Evolutionary conservation across 2,329 filamentous ascomycete species (phyloP), one percentile per base, ranked within the genome.

Genomic region (Coniochaeta prunicola): DNA sequence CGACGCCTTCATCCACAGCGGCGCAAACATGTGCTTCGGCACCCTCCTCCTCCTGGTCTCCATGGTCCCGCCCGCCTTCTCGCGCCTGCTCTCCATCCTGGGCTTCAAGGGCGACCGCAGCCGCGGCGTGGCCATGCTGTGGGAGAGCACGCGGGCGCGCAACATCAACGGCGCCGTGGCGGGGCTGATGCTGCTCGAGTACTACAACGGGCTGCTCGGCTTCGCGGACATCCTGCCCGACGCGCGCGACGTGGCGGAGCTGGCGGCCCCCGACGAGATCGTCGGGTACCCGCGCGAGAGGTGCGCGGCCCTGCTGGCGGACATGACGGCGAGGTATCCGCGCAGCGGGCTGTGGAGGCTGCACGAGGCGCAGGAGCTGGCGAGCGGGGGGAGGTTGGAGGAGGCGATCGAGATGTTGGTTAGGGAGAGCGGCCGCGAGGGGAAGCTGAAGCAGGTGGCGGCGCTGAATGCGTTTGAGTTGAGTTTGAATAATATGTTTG

Each of bases 101-200:
- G 94, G 94, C 1, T 97, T 97, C 75, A 87, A 85, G 61, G 94
- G 94, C 33, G 92, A 97, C 70, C 87, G 92, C 48, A 85, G 91
- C 62, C 82, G 88, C 40, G 94, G 92, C 10, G 80, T 97, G 33
- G 80, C 82, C 40, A 89, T 97, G 84, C 84, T 99, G 4, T 99
- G 94, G 94, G 87, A 90, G 69, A 90, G 91, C 13, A 92, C 91
- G 24, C 86, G 87, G 56, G 94, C 92, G 70, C 76, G 87, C 62
- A 96, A 96, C 70, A 83, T 97, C 67, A 96, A 97, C 68, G 93
- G 92, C n/a, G 93, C 90, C 7, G 88, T 97, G 69, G 87, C 92
- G 0, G 91, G 88, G 0, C 80, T 97, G 42, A 83, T 91, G 28
- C 77, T 97, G 0, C 80, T 97, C 17, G 87, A 85, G 0, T 97